Evolutionary conservation across 2,329 filamentous ascomycete species (phyloP).

Genomic region (Aspergillus flavus): DNA sequence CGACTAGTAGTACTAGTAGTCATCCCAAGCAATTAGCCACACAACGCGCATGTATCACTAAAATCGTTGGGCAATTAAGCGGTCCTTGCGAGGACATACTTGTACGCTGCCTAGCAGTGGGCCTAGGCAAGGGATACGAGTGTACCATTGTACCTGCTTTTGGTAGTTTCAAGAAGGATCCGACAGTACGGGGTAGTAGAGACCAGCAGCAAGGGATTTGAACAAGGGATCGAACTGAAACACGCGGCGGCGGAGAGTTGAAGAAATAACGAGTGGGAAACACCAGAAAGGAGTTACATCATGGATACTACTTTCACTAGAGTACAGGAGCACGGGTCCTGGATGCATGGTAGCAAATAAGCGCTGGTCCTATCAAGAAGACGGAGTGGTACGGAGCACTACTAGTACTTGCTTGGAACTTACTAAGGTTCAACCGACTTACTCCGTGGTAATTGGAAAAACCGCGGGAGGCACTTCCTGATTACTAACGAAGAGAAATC

Average conservation of each 20-base stretch:
- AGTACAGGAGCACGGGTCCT: background rate
- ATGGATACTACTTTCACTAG: background rate
- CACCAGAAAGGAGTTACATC: background rate
- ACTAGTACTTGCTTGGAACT: background rate
- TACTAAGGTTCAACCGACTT: no score
- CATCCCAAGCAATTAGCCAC: background rate
- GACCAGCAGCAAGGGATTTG: conserved; percentile 8
- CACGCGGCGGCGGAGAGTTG: background rate
- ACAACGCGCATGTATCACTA: background rate
- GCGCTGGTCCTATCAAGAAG: background rate
- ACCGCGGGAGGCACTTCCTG: background rate
- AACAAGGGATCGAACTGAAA: conserved; percentile 12
- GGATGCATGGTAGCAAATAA: background rate
- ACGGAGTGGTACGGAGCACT: background rate
- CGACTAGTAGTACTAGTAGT: background rate
- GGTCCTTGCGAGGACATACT: background rate
- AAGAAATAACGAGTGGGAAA: background rate
- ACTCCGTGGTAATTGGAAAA: background rate
- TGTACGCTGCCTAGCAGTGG: background rate
- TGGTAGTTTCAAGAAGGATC: background rate
- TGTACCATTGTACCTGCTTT: conserved; percentile 3
- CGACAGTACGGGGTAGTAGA: background rate
- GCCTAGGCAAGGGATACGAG: background rate
- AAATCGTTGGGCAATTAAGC: background rate
- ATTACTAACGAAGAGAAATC: background rate